Conservation (phyloP, 106 monocot species). For the Chionographis japonica region DNA sequence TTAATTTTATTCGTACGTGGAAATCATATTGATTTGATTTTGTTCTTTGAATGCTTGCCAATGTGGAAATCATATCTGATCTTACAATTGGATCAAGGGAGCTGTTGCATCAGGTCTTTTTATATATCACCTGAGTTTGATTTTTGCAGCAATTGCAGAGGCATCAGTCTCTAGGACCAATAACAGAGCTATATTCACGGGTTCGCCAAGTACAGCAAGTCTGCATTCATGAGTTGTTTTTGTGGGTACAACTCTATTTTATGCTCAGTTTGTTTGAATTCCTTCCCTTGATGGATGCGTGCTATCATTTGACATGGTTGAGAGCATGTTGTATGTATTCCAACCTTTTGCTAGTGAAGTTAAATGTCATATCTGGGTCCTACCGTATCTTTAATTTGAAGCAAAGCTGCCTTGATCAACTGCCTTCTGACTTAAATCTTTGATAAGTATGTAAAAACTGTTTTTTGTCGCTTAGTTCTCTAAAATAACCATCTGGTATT, state of each 20-base stretch:
- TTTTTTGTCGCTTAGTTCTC: too few species aligned
- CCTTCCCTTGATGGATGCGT: not conserved
- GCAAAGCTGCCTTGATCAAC: not conserved
- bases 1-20: too few species aligned
- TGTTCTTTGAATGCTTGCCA: not conserved
- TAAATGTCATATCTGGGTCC: not conserved
- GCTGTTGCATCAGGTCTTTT: not conserved
- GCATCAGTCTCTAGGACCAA: conserved; percentile 4
- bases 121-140: not conserved
- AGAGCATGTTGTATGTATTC: conserved; percentile 4
- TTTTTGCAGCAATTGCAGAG: conserved; percentile 8
- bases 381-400: not conserved
- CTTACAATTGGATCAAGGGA: not conserved
- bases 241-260: conserved; percentile 3
- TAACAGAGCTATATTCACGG: not conserved
- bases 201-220: not conserved
- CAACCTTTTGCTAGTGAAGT: not conserved
- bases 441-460: too few species aligned
- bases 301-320: not conserved
- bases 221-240: conserved; percentile 1
- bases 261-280: not conserved
- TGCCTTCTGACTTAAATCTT: not conserved
- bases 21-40: not conserved
- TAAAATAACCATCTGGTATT: too few species aligned
- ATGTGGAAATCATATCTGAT: not conserved